Base-by-base conservation (phyloP, 495 filamentous ascomycete genomes). In the Penicillium argentinense region DNA sequence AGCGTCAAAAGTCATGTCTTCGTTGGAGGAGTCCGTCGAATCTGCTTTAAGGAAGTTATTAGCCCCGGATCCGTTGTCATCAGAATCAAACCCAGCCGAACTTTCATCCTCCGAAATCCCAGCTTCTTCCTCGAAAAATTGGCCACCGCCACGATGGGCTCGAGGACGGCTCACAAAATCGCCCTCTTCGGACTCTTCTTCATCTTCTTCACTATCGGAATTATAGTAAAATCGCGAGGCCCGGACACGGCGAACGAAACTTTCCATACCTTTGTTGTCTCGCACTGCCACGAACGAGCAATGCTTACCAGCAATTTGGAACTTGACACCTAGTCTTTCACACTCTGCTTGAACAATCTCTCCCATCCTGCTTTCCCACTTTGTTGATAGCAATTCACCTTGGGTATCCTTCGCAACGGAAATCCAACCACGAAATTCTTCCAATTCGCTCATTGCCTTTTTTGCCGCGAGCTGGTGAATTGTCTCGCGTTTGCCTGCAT, bases 261-360 rank as follows among this genome's bases (percentile, higher is more conserved):
- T n/a, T n/a, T n/a, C n/a, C n/a, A n/a, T n/a, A n/a, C n/a, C n/a
- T n/a, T n/a, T n/a, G n/a, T n/a, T n/a, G 6, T 30, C 40, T 6
- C 25, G 3, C 7, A 44, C 18, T 5, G 33, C 41, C 2, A 38
- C 39, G 4, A 48, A 47, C 5, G 43, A 48, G 17, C 50, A 53
- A 24, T 47, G 33, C 17, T 48, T 43, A 4, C 44, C 50, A 25
- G 44, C 33, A 7, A 47, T 16, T 18, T 53, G 43, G 50, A 47
- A 53, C 2, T 1, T 6, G 8, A 34, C 34, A 1, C 50, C 44
- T 1, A 48, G 39, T 16, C 50, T 26, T 23, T 53, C 50, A 22
- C 50, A 47, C 8, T 53, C 50, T 21, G 12, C 28, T 16, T 44
- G 50, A 9, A 32, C 19, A 5, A 53, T 13, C 12, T 53, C 44